phyloP scores from a whole-genome alignment of 169 alveolate species.

The Eimeria falciformis region DNA sequence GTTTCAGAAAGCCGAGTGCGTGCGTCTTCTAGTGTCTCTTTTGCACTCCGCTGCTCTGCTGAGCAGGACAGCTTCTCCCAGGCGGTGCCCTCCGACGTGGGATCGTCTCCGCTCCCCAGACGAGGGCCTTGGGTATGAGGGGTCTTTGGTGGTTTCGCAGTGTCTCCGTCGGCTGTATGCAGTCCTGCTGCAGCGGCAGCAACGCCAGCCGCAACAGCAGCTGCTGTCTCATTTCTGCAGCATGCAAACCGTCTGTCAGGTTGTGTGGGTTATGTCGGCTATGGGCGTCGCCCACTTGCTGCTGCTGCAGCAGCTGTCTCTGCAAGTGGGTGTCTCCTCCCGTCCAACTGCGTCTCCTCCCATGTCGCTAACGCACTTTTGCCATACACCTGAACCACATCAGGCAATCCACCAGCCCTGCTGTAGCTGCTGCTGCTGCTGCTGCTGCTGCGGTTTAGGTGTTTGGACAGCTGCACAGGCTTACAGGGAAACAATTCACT shows the following conservation, averaged over 20 bases:
- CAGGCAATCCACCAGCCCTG: not conserved
- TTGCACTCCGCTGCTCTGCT: conserved; percentile 48
- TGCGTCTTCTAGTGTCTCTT: not conserved
- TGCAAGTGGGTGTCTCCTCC: not conserved
- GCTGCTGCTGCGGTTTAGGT: conserved; percentile 20
- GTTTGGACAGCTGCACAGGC: not conserved
- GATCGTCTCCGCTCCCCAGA: not conserved
- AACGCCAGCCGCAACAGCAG: not conserved
- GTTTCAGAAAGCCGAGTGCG: not conserved
- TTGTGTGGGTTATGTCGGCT: conserved; percentile 14
- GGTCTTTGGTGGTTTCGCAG: conserved; percentile 1
- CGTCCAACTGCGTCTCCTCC: not conserved
- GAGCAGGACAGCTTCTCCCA: not conserved
- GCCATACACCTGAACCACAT: not conserved
- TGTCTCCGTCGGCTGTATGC: conserved; percentile 5
- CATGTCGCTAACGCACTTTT: not conserved
- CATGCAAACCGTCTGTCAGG: not conserved
- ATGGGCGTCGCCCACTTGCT: conserved; percentile 8
- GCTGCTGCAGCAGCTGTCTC: conserved; percentile 36
- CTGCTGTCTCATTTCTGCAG: not conserved
- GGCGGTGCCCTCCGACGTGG: not conserved
- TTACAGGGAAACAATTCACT: not conserved
- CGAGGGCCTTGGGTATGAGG: conserved; percentile 16
- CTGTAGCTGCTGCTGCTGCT: conserved; percentile 4
- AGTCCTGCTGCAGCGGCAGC: conserved; percentile 13